These are phyloP conservation scores for Stevia rebaudiana DNA, from an alignment of 140 eudicot species.

Conservation along the genomic window DNA sequence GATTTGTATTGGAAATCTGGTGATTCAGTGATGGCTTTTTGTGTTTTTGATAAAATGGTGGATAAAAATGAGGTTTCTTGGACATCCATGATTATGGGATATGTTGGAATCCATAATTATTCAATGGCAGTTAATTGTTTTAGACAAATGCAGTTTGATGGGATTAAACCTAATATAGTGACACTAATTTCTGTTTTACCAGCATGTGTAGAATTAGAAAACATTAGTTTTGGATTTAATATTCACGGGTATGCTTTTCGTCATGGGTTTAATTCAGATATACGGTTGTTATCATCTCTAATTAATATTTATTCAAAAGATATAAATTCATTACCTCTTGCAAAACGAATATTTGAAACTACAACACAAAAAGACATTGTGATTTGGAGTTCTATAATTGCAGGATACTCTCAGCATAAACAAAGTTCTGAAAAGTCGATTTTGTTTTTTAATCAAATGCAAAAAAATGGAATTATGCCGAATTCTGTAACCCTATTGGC, in stretches of 20 bases:
- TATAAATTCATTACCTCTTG: slow-evolving; percentile 23
- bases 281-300: slow-evolving; percentile 42
- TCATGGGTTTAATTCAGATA: slow-evolving; percentile 43
- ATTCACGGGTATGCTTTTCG: slow-evolving; percentile 59
- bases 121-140: slow-evolving; percentile 38
- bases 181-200: slow-evolving; percentile 53
- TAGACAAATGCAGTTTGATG: slow-evolving; percentile 46
- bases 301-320: slow-evolving; percentile 43
- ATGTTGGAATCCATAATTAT: slow-evolving; percentile 31
- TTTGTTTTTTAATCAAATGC: slow-evolving; percentile 46
- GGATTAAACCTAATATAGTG: slow-evolving; percentile 51
- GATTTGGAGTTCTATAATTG: slow-evolving; percentile 59
- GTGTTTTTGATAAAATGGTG: slow-evolving; percentile 41
- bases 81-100: slow-evolving; percentile 74
- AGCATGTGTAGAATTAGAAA: slow-evolving; percentile 30
- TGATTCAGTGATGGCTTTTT: slow-evolving; percentile 33
- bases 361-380: slow-evolving; percentile 39
- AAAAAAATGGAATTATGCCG: slow-evolving; percentile 36
- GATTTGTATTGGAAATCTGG: slow-evolving; percentile 46
- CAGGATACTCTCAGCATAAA: slow-evolving; percentile 38
- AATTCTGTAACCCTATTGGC: slow-evolving; percentile 49
- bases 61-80: slow-evolving; percentile 61
- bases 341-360: slow-evolving; percentile 29
- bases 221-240: slow-evolving; percentile 38
- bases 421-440: slow-evolving; percentile 38